Evolutionary conservation across 1,284 basidiomycete genomes (phyloP).

Genomic region (Austropuccinia psidii): DNA sequence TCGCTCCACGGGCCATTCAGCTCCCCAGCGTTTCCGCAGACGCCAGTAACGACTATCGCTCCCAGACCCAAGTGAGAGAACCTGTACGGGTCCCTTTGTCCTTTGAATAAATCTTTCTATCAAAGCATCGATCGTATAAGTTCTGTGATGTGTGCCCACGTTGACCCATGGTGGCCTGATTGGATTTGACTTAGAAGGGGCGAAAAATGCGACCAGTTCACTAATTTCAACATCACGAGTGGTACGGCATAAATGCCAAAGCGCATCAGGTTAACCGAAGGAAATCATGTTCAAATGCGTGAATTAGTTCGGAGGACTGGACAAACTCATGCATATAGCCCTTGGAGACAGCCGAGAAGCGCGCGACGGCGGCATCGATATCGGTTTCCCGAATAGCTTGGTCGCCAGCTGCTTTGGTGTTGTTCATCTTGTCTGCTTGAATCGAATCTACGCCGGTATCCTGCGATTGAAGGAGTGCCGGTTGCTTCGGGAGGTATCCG

Average conservation of each 20-base stretch:
- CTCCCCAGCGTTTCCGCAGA: conserved; percentile 52
- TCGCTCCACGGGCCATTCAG: background rate
- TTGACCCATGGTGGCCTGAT: conserved; percentile 71
- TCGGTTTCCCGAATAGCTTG: conserved; percentile 64
- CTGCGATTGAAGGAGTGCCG: too few relatives aligned
- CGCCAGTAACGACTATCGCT: conserved; percentile 92
- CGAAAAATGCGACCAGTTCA: conserved; percentile 48
- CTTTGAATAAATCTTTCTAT: conserved; percentile 60
- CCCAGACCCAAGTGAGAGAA: conserved; percentile 81
- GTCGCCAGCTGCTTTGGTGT: too few relatives aligned
- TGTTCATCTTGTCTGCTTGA: too few relatives aligned
- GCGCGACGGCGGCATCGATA: conserved; percentile 63
- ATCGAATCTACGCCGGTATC: too few relatives aligned
- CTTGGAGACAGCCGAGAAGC: conserved; percentile 54
- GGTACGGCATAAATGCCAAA: conserved; percentile 50
- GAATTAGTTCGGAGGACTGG: background rate
- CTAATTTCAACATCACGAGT: conserved; percentile 54
- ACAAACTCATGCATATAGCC: conserved; percentile 36
- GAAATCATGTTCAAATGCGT: conserved; percentile 49
- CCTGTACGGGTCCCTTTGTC: conserved; percentile 54
- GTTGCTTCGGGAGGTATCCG: too few relatives aligned
- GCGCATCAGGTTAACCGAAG: conserved; percentile 46
- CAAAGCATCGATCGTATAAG: conserved; percentile 68
- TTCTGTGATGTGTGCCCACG: conserved; percentile 82
- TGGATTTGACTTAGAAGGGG: background rate